Evolutionary conservation across 1,284 basidiomycete species (phyloP), one percentile per base, ranked within the genome.

Genomic region (Ganoderma lucidum): DNA sequence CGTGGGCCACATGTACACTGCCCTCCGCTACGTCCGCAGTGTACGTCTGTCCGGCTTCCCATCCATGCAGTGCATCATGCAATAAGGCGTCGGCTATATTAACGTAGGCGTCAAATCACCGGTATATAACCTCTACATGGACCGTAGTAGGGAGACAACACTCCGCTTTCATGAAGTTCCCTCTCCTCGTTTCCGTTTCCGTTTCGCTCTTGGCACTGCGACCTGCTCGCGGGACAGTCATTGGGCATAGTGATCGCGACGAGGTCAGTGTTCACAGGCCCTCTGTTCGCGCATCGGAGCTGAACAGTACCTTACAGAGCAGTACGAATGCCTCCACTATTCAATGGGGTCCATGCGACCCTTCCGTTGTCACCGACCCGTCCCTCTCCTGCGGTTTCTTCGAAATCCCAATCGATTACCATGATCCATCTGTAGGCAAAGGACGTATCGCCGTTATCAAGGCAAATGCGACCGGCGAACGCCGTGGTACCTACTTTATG

Each of bases 321-420:
- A 23, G 48, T 30, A 28, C 23, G 23, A 53, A 53, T 28, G 23
- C 48, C 12, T 53, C 48, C 23, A 53, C 48, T 6, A 53, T 53
- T 14, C 48, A 63, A 41, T 71, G 70, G 70, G 64, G 64, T 6
- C 62, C 70, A 12, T 71, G 70, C 58, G 67, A 71, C 41, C 61
- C 66, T 2, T n/a, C 62, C 19, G 28, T 62, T 5, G 32, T 68
- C 56, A 19, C 19, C 2, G 53, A 72, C 45, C 39, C 68, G 0
- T 28, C 48, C 1, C 37, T 72, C 15, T 59, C 63, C 3, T 72
- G 71, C 48, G 62, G 55, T 1, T 68, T 63, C 42, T 45, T 70
- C 10, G 64, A 72, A 4, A 48, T 72, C n/a, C 71, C 71, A 5
- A 41, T 72, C 19, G 71, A 73, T 68, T 73, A 73, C 66, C 60